A percentile compares a stretch with the other conserved stretches of the same genome.
Evolutionary conservation across 2,329 filamentous ascomycete species (phyloP).

Genomic region (Acephala macrosclerotiorum): DNA sequence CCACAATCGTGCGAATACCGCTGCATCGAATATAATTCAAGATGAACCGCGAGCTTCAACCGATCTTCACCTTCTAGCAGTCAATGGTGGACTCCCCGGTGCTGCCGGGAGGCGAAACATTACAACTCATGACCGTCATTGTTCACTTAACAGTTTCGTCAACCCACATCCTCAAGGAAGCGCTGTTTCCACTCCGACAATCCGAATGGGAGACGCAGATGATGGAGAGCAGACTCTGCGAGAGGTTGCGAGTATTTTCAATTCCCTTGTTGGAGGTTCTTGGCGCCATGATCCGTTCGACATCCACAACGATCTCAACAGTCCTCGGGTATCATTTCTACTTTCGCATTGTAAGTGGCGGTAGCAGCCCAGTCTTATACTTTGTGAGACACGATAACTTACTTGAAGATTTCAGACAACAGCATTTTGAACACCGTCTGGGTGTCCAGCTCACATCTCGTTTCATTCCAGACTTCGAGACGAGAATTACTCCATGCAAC

Average conservation of each 20-base stretch:
- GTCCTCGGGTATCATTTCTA: neutral
- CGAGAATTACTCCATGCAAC: neutral
- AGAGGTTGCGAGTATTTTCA: neutral
- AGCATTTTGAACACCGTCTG: neutral
- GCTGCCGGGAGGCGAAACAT: neutral
- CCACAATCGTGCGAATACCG: neutral
- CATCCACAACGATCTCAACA: neutral
- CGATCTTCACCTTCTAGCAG: neutral
- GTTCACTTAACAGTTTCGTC: neutral
- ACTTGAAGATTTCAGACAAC: neutral
- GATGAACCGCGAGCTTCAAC: neutral
- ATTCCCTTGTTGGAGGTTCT: neutral
- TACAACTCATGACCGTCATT: neutral
- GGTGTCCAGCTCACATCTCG: neutral
- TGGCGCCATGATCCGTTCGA: conserved; percentile 9
- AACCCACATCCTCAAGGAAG: neutral
- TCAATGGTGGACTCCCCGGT: neutral
- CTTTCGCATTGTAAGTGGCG: neutral
- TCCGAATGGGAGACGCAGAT: neutral
- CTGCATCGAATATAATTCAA: neutral
- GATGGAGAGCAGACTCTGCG: neutral
- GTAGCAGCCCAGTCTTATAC: neutral
- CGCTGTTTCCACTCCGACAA: neutral
- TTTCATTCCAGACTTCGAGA: conserved; percentile 6
- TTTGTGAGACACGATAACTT: neutral